Base-by-base conservation (phyloP, 2,329 filamentous ascomycete species). In the Onygena corvina region DNA sequence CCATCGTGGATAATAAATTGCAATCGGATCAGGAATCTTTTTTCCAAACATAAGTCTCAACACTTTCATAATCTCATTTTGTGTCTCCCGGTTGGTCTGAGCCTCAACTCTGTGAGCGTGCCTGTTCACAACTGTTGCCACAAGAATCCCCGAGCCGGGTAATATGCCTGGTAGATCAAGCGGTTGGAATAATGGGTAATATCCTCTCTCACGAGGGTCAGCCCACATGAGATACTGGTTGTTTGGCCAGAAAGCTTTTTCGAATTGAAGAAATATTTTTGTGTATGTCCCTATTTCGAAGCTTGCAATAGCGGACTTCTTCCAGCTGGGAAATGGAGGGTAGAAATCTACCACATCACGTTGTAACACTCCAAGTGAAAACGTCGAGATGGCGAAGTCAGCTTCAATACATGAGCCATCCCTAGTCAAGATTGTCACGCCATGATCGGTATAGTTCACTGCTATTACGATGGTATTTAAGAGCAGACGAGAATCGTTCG, bases 271-370 rank as follows among this genome's bases (percentile, higher is more conserved):
- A 27, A 47, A 47, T 33, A 47, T 47, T 21, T 86, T 86, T 47
- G 80, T 85, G 64, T 84, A 86, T 0, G 80, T 84, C 4, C 77
- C 81, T 76, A 85, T 84, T 53, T 71, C 68, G 60, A 84, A 83
- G 31, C 74, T 77, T 2, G 76, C 72, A 47, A 85, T 81, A 0
- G 78, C 76, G 2, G 71, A 71, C 11, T 73, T 67, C 62, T 86
- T 85, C 81, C 80, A 84, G 2, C n/a, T 18, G n/a, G 45, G 45
- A 14, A 62, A 61, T 0, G 81, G 82, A 0, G 82, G 81, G 8
- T 68, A 59, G 59, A 84, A 86, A 0, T 63, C 61, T 1, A 84
- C 72, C 0, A 67, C 71, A 2, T 78, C 70, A 53, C 78, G 76
- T 58, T 85, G 81, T 1, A 85, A 66, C 0, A 85, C 81, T 1